phyloP scores from a whole-genome alignment of 2,329 filamentous ascomycete species.

The Westerdykella aurantiaca region DNA sequence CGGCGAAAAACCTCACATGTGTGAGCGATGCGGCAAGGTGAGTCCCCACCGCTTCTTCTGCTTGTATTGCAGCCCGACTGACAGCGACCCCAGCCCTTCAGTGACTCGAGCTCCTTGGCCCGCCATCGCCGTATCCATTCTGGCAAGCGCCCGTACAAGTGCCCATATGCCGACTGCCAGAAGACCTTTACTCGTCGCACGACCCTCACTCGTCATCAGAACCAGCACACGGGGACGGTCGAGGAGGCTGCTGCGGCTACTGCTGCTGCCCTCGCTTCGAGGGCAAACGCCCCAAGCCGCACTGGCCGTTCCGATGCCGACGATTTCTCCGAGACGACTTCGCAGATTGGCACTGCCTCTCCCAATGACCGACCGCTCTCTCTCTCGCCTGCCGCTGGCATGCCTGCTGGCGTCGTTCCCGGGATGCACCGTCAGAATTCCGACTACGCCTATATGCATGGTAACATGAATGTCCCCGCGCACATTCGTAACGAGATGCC shows the following conservation, averaged over 20 bases:
- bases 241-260: conserved; percentile 89
- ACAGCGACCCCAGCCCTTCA: conserved; percentile 66
- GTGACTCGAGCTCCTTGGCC: conserved; percentile 89
- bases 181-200: conserved; percentile 97
- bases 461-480: conserved; percentile 70
- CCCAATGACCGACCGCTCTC: conserved; percentile 74
- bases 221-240: conserved; percentile 89
- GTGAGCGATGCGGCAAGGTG: conserved; percentile 94
- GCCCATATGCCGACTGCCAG: conserved; percentile 93
- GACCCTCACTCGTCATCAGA: conserved; percentile 90
- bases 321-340: conserved; percentile 64
- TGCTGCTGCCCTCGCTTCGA: conserved; percentile 70
- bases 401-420: conserved; percentile 57
- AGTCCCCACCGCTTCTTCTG: conserved; percentile 17
- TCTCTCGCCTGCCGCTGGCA: conserved; percentile 71
- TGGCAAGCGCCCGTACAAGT: conserved; percentile 94
- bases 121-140: conserved; percentile 92
- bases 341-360: conserved; percentile 73
- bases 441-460: conserved; percentile 67
- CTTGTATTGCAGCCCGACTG: conserved; percentile 11
- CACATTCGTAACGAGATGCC: conserved; percentile 74
- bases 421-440: conserved; percentile 62
- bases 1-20: conserved; percentile 97
- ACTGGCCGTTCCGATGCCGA: conserved; percentile 64
- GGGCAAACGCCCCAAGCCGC: conserved; percentile 42